Percentiles rank a stretch among this genome's conserved stretches.
Evolutionary conservation across 1,284 basidiomycete species (phyloP).

Genomic region (Mycosarcoma mackinlayi): DNA sequence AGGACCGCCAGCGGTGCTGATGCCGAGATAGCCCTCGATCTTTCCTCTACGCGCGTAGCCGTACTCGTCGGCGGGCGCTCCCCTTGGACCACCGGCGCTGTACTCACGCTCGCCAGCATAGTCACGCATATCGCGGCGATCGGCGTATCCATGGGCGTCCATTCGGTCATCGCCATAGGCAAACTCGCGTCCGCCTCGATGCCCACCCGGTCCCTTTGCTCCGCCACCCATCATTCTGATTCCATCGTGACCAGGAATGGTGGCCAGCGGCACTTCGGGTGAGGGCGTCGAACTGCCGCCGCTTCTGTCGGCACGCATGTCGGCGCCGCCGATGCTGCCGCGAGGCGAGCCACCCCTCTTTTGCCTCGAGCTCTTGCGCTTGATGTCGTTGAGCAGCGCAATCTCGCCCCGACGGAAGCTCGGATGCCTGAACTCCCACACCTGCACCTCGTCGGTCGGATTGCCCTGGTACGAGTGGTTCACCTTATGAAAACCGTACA

Average conservation of each 20-base stretch:
- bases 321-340: constrained; percentile 37
- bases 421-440: constrained; percentile 64
- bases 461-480: constrained; percentile 62
- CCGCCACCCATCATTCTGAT: constrained; percentile 22
- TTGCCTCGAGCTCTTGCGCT: constrained; percentile 60
- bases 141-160: constrained; percentile 22
- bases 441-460: constrained; percentile 58
- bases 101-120: constrained; percentile 23
- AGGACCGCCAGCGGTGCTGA: constrained; percentile 7
- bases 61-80: constrained; percentile 23
- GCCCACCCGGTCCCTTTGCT: constrained; percentile 16
- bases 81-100: constrained; percentile 5
- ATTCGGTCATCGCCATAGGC: constrained; percentile 37
- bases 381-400: constrained; percentile 57
- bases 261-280: constrained; percentile 45
- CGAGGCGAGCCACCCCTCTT: constrained; percentile 43
- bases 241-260: constrained; percentile 31
- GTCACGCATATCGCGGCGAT: constrained; percentile 28
- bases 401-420: constrained; percentile 60
- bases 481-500: constrained; percentile 65
- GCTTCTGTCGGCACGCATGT: constrained; percentile 39
- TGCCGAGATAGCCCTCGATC: constrained; percentile 15
- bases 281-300: constrained; percentile 48
- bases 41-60: constrained; percentile 37
- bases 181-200: constrained; percentile 23